A percentile compares a stretch with the other conserved stretches of the same genome.
Evolutionary conservation across 2,329 filamentous ascomycete genomes (phyloP).

Genomic region (Xylariaceae sp.): DNA sequence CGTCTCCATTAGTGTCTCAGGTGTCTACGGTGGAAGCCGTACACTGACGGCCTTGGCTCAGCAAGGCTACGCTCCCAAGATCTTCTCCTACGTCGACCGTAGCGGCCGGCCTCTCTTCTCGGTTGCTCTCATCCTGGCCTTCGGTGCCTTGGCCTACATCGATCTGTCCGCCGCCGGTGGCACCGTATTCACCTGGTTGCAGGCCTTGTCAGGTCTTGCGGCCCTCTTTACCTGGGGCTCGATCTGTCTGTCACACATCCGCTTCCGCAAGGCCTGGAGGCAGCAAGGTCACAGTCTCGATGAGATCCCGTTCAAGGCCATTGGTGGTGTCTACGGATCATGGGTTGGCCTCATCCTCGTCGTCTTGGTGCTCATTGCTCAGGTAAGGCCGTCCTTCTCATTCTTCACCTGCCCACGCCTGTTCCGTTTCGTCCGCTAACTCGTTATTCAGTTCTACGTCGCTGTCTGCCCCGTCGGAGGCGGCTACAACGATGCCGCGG

Average conservation of each 20-base stretch:
- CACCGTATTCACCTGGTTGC: constrained; percentile 61
- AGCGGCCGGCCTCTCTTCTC: constrained; percentile 51
- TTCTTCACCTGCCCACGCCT: no score
- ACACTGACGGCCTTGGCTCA: constrained; percentile 56
- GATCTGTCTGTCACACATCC: constrained; percentile 65
- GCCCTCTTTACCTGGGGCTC: constrained; percentile 67
- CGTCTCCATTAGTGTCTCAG: constrained; percentile 54
- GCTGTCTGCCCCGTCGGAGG: constrained; percentile 32
- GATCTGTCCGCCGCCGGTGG: constrained; percentile 39
- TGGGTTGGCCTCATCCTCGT: constrained; percentile 59
- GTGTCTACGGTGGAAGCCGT: constrained; percentile 55
- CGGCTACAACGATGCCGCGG: constrained; percentile 32
- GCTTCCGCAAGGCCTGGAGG: constrained; percentile 62
- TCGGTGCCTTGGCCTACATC: constrained; percentile 48
- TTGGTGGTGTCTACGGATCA: constrained; percentile 59
- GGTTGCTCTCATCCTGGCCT: constrained; percentile 41
- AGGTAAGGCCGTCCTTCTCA: constrained; percentile 33
- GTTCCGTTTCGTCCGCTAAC: not conserved
- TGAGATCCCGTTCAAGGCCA: constrained; percentile 62
- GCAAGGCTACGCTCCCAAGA: constrained; percentile 53
- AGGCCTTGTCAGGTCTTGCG: constrained; percentile 59
- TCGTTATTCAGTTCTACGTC: constrained; percentile 36
- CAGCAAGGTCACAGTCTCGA: constrained; percentile 57
- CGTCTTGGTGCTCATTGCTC: constrained; percentile 51
- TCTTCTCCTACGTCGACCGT: constrained; percentile 55